phyloP scores from a whole-genome alignment of 1,284 basidiomycete genomes.

The Naganishia cerealis region DNA sequence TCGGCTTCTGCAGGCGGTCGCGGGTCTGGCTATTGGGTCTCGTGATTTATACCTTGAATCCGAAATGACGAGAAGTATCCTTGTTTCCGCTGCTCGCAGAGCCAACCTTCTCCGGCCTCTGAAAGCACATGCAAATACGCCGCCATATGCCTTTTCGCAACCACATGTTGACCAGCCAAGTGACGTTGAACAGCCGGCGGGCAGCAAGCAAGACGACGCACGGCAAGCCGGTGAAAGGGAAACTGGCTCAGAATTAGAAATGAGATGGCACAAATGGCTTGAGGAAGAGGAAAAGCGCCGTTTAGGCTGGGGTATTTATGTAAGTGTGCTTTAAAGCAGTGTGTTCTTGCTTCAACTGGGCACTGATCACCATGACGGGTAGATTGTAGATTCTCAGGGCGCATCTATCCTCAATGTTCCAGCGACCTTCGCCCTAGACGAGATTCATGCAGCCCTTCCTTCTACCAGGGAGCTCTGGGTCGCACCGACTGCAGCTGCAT shows the following conservation, averaged over 20 bases:
- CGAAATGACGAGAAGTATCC: constrained; percentile 43
- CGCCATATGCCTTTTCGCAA: neutral
- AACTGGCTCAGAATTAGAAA: constrained; percentile 3
- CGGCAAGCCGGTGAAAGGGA: neutral
- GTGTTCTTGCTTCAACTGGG: neutral
- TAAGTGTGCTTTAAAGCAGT: constrained; percentile 33
- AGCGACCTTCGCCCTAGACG: constrained; percentile 39
- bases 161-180: constrained; percentile 10
- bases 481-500: constrained; percentile 38
- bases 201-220: constrained; percentile 35
- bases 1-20: constrained; percentile 39
- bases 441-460: constrained; percentile 40
- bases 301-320: constrained; percentile 45
- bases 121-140: constrained; percentile 30
- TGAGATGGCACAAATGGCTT: constrained; percentile 36
- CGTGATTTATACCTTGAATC: constrained; percentile 45
- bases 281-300: constrained; percentile 42
- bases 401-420: constrained; percentile 39
- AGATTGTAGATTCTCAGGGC: constrained; percentile 44
- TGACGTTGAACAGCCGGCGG: constrained; percentile 5
- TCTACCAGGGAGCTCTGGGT: constrained; percentile 41
- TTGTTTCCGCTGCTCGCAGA: constrained; percentile 41
- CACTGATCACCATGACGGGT: neutral
- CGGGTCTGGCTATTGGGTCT: constrained; percentile 43
- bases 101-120: constrained; percentile 40